These are phyloP conservation scores for Penicillium diatomitis DNA, from an alignment of 495 filamentous ascomycete genomes.

Conservation along the genomic window DNA sequence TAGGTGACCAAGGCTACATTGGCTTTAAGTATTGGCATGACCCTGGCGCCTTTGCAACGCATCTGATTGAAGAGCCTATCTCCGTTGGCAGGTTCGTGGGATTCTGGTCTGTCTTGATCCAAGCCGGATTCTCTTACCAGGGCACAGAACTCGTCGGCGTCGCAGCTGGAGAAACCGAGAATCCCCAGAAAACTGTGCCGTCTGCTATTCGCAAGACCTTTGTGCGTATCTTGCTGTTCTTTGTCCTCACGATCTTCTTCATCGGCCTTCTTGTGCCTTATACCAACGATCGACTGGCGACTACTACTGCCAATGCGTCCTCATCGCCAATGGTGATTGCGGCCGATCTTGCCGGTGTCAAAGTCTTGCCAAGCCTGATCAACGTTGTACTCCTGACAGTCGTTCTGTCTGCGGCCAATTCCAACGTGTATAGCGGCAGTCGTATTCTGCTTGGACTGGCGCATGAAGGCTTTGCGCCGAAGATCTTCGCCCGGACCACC, in stretches of 20 bases:
- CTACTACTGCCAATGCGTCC: conserved; percentile 43
- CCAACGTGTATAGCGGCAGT: conserved; percentile 66
- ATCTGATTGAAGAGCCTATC: conserved; percentile 49
- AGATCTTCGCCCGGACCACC: conserved; percentile 39
- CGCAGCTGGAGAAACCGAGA: conserved; percentile 57
- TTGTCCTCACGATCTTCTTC: conserved; percentile 57
- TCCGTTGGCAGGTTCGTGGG: conserved; percentile 38
- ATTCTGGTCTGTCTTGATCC: conserved; percentile 32
- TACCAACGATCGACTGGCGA: conserved; percentile 17
- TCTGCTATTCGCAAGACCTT: conserved; percentile 61
- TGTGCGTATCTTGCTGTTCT: conserved; percentile 58
- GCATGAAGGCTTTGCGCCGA: conserved; percentile 49
- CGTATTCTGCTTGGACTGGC: conserved; percentile 55
- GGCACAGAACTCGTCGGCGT: conserved; percentile 61
- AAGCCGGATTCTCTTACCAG: conserved; percentile 56
- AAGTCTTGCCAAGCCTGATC: conserved; percentile 60
- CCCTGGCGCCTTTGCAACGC: conserved; percentile 51
- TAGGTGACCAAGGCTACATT: conserved; percentile 44
- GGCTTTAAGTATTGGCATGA: conserved; percentile 54
- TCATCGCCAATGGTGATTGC: conserved; percentile 58
- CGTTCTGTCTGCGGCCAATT: conserved; percentile 62
- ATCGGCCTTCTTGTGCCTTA: conserved; percentile 57
- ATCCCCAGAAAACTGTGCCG: conserved; percentile 53
- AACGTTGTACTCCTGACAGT: conserved; percentile 67
- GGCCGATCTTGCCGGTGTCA: conserved; percentile 52